Percentiles rank a stretch among this genome's conserved stretches.
phyloP scores from a whole-genome alignment of 2,329 filamentous ascomycete species.

The Aspergillus neoniger region DNA sequence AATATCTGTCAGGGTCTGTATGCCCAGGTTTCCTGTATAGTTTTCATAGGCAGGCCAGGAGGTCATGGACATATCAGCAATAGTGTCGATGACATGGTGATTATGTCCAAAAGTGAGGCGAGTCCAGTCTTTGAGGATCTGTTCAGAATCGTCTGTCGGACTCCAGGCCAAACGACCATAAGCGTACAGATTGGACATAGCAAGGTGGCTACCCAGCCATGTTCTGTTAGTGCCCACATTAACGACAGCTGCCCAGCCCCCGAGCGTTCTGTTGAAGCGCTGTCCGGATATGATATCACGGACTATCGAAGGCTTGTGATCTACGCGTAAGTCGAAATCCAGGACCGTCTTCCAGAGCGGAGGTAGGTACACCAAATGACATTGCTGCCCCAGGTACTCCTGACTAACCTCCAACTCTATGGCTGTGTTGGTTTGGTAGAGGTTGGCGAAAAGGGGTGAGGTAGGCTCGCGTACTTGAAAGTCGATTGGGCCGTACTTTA shows the following conservation, averaged over 20 bases:
- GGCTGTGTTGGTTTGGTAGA: slow-evolving; percentile 52
- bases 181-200: slow-evolving; percentile 72
- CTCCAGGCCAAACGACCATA: slow-evolving; percentile 70
- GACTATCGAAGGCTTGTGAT: slow-evolving; percentile 57
- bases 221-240: slow-evolving; percentile 67
- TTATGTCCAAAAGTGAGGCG: slow-evolving; percentile 65
- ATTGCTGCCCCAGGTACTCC: slow-evolving; percentile 72
- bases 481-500: slow-evolving; percentile 74
- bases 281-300: slow-evolving; percentile 63
- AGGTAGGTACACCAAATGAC: slow-evolving; percentile 67
- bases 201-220: slow-evolving; percentile 69
- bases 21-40: slow-evolving; percentile 69
- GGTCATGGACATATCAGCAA: slow-evolving; percentile 65
- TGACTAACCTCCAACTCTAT: slow-evolving; percentile 69
- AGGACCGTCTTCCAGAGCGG: slow-evolving; percentile 70
- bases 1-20: slow-evolving; percentile 70
- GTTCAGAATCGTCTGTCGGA: slow-evolving; percentile 51
- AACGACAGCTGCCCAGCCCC: slow-evolving; percentile 67
- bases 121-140: slow-evolving; percentile 66
- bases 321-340: slow-evolving; percentile 66
- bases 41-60: slow-evolving; percentile 73
- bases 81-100: slow-evolving; percentile 56
- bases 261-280: slow-evolving; percentile 58
- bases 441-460: slow-evolving; percentile 63
- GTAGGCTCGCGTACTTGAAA: slow-evolving; percentile 71